Evolutionary conservation across 2,329 filamentous ascomycete species (phyloP), one percentile per base, ranked within the genome.

Genomic region (Plenodomus biglobosus): DNA sequence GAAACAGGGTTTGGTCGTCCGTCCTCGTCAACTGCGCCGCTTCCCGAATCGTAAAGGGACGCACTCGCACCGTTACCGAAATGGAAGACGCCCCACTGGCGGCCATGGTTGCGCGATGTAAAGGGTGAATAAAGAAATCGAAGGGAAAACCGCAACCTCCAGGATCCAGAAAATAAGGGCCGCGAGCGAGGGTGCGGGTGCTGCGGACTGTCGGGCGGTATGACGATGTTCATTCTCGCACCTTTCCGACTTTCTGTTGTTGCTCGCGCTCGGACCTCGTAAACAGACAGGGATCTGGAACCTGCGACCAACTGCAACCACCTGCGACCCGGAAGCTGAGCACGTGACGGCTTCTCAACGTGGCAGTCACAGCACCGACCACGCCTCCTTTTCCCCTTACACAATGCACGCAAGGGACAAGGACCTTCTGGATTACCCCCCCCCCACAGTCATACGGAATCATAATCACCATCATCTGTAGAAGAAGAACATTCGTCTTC

Each of bases 1-100:
- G 82, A 69, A 99, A 99, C 32, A 96, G 74, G 4, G 90, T 91
- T 44, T 86, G 85, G 72, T 96, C 92, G 62, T 99, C 92, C 64
- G 75, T 82, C 68, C 80, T 83, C 42, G 84, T 80, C 79, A 99
- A 77, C 76, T 97, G 92, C 35, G 94, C 94, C 60, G 94, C 94
- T 80, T 99, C 94, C 76, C 91, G 82, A 61, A 97, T 96, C 11
- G 84, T 86, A 63, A 86, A 86, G 18, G 84, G 84, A 52, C 84
- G 78, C 41, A 86, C 83, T 71, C 83, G 77, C 55, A 86, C 81
- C 40, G 76, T 73, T 58, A 79, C 77, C 50, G 74, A 71, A 60
- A 79, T 79, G 59, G 75, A 78, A 50, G 75, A 77, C 44, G 76
- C 75, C 68, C 76, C 76, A 54, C 73, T 74, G 55, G 61, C 61